phyloP scores from a whole-genome alignment of 2,329 filamentous ascomycete species.

The Epichloe festucae region DNA sequence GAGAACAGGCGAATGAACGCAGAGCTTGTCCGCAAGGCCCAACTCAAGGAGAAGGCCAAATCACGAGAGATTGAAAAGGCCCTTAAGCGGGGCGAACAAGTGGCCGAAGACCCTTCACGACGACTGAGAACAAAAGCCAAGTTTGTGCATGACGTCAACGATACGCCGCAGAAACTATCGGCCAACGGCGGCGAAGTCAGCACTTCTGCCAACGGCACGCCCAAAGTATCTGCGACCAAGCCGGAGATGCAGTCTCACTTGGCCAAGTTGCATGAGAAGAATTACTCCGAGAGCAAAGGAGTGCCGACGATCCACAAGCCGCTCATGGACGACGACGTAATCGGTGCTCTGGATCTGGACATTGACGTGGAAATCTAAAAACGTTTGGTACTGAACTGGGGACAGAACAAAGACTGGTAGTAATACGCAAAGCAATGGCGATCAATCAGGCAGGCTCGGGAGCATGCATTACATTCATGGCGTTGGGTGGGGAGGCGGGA shows the following conservation, averaged over 20 bases:
- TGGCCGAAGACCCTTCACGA: conserved; percentile 44
- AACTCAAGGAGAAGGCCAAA: conserved; percentile 64
- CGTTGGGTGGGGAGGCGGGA: no score
- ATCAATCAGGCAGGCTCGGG: no score
- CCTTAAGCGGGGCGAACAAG: conserved; percentile 48
- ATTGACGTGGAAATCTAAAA: conserved; percentile 78
- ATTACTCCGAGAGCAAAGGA: conserved; percentile 43
- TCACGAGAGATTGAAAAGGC: conserved; percentile 47
- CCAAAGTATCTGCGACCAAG: conserved; percentile 32
- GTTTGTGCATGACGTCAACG: conserved; percentile 52
- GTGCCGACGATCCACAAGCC: conserved; percentile 62
- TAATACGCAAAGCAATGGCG: neutral
- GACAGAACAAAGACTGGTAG: no score
- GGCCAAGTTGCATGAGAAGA: conserved; percentile 39
- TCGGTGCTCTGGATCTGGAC: conserved; percentile 76
- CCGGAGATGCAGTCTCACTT: conserved; percentile 35
- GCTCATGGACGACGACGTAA: conserved; percentile 83
- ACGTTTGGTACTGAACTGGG: no score
- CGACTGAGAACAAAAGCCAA: conserved; percentile 55
- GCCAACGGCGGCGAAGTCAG: conserved; percentile 35
- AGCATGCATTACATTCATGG: no score
- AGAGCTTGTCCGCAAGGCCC: conserved; percentile 83
- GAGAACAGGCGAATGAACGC: conserved; percentile 73
- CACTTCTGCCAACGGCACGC: conserved; percentile 40
- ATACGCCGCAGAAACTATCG: conserved; percentile 30